These are phyloP conservation scores for Cardamine resedifolia DNA, from an alignment of 345 rosid species.

Conservation along the genomic window DNA sequence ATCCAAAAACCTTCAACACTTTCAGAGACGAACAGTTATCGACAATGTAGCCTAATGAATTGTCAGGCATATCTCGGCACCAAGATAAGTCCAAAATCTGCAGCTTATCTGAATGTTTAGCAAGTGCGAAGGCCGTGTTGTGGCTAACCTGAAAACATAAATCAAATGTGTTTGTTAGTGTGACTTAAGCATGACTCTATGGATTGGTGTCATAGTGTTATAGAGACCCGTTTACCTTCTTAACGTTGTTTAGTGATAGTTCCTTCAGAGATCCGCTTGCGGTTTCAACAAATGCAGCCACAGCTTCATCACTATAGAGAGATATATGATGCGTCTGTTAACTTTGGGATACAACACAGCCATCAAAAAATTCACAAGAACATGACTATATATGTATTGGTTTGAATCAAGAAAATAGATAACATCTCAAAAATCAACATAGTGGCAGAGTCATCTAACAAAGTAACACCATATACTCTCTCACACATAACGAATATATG, in stretches of 20 bases:
- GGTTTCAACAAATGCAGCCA: constrained; percentile 85
- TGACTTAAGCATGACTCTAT: not conserved
- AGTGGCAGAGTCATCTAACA: not conserved
- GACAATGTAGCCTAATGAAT: constrained; percentile 73
- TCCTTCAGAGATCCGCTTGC: constrained; percentile 65
- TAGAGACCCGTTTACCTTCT: constrained; percentile 47
- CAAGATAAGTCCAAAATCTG: constrained; percentile 71
- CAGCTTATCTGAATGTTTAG: constrained; percentile 52
- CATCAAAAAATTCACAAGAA: not conserved
- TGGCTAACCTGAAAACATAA: constrained; percentile 54
- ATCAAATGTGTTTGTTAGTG: not conserved
- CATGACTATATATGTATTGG: not conserved
- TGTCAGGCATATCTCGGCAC: constrained; percentile 70
- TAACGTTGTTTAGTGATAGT: constrained; percentile 68
- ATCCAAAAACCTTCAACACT: constrained; percentile 79
- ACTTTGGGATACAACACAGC: not conserved
- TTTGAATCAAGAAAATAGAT: not conserved
- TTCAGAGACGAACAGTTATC: constrained; percentile 73
- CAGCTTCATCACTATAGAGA: constrained; percentile 71
- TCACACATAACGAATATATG: not conserved
- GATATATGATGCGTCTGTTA: not conserved
- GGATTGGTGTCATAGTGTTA: not conserved
- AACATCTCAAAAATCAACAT: not conserved
- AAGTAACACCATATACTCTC: not conserved
- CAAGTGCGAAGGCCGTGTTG: constrained; percentile 66